Percentiles rank a stretch among this genome's conserved stretches.
Conservation (phyloP, 768 basidiomycete genomes). For the Lanmaoa pseudosensibilis region DNA sequence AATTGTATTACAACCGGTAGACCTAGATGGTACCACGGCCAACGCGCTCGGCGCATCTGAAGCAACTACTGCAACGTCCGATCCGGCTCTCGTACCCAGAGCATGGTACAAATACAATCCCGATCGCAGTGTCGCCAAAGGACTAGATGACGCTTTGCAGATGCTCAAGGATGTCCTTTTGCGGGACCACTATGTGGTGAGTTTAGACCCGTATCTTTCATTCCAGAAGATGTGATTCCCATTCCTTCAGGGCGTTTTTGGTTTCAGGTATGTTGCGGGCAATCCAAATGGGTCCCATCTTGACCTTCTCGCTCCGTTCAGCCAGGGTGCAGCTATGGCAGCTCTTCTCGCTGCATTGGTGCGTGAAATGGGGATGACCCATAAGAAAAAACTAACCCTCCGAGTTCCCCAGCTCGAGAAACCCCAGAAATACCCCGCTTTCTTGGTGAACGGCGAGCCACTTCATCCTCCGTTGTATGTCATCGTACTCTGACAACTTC, state of each 20-base stretch:
- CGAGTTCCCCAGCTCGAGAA: conserved; percentile 48
- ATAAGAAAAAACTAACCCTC: neutral
- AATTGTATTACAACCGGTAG: conserved; percentile 62
- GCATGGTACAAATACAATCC: conserved; percentile 70
- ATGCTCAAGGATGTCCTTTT: conserved; percentile 56
- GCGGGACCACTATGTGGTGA: conserved; percentile 64
- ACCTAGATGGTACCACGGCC: conserved; percentile 41
- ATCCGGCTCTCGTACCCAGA: conserved; percentile 57
- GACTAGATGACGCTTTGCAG: conserved; percentile 58
- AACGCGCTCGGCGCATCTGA: conserved; percentile 42
- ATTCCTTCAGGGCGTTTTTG: conserved; percentile 63
- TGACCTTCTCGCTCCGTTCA: conserved; percentile 27
- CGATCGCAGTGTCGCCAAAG: conserved; percentile 50
- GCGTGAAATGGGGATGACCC: conserved; percentile 23
- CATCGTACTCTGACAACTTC: neutral
- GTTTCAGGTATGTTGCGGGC: conserved; percentile 58
- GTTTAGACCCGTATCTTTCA: conserved; percentile 13
- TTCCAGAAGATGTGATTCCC: neutral
- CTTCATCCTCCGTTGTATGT: conserved; percentile 77
- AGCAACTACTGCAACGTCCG: conserved; percentile 32
- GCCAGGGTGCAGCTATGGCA: conserved; percentile 80
- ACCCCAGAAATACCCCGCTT: conserved; percentile 52
- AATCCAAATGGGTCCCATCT: neutral
- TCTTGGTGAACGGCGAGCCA: conserved; percentile 60
- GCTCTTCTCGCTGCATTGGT: conserved; percentile 70